phyloP scores from a whole-genome alignment of 2,329 filamentous ascomycete species.

The Gyromitra esculenta region DNA sequence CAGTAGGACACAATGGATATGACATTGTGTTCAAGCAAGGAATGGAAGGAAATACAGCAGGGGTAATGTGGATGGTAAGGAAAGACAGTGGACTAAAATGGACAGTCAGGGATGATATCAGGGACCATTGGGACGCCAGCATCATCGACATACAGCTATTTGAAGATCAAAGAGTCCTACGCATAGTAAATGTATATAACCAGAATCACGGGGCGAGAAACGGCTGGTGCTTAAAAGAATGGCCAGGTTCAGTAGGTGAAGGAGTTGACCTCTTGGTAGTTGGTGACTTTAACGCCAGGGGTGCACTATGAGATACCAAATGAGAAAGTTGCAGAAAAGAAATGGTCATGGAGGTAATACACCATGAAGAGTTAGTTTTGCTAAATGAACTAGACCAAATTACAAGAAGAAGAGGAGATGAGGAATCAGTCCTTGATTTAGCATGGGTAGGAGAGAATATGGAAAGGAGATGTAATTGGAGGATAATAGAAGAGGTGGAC shows the following conservation, averaged over 20 bases:
- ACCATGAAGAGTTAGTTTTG: not conserved
- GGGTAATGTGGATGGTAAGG: not conserved
- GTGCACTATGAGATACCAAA: not conserved
- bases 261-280: not conserved
- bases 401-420: not conserved
- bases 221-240: not conserved
- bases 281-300: constrained; percentile 3
- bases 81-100: not conserved
- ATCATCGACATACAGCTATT: too few relatives aligned
- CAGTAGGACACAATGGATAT: not conserved
- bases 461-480: not conserved
- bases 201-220: not conserved
- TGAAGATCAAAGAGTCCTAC: too few relatives aligned
- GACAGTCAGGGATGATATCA: not conserved
- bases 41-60: too few relatives aligned
- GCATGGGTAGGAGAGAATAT: not conserved
- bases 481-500: not conserved
- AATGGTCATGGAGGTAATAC: not conserved
- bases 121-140: too few relatives aligned
- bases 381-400: too few relatives aligned
- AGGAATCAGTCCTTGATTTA: not conserved
- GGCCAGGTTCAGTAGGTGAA: not conserved
- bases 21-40: not conserved
- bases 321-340: not conserved
- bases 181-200: constrained; percentile 1